Evolutionary conservation across 805 yeast species (phyloP).

Genomic region (Kuraishia ogatae): DNA sequence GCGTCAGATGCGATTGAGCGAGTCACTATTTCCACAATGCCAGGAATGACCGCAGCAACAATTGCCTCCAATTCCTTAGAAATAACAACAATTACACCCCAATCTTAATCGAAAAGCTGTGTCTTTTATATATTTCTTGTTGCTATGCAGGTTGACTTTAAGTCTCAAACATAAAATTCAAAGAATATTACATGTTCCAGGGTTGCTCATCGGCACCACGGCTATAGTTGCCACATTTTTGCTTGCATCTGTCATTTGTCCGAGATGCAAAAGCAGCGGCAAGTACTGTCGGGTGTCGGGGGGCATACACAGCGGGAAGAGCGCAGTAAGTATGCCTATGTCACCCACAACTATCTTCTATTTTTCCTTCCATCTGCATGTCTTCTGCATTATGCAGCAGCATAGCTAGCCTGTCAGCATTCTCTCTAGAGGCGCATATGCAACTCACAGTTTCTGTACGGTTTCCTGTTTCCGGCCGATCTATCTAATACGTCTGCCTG

Average conservation of each 20-base stretch:
- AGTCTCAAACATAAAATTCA: no score
- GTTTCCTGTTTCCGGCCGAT: not conserved
- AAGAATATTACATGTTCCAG: not conserved
- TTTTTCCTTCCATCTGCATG: not conserved
- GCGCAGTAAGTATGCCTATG: no score
- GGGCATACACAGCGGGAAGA: no score
- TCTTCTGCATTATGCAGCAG: not conserved
- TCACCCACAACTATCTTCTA: not conserved
- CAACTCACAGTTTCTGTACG: not conserved
- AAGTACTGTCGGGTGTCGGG: no score
- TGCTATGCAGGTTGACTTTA: no score
- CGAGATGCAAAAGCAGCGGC: not conserved
- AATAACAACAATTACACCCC: no score
- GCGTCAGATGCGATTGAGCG: not conserved
- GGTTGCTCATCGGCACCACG: not conserved
- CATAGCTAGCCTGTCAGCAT: not conserved
- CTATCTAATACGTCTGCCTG: no score
- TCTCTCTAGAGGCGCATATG: not conserved
- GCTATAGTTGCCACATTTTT: not conserved
- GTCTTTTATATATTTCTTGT: no score
- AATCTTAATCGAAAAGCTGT: no score
- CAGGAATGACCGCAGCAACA: not conserved
- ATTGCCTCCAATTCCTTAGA: no score
- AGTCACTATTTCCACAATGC: no score
- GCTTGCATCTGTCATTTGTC: not conserved